Conservation (phyloP, 225 moss, liverwort and hornwort species). For the Lunularia cruciata region DNA sequence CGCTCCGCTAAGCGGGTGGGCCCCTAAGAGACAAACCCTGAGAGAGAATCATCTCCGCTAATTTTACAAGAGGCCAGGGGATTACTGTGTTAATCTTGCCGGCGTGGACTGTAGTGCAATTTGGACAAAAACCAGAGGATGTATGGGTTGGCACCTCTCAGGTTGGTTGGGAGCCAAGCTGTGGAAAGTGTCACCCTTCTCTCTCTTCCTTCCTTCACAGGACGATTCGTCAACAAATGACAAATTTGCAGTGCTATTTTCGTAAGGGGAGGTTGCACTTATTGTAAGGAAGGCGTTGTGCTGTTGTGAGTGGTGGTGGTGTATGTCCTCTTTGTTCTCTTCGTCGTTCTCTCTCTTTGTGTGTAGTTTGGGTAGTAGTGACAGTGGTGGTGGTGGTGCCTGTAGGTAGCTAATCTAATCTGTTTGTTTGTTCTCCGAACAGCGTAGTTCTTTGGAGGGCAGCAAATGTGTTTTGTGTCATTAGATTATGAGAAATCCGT, state of each 20-base stretch:
- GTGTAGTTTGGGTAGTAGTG: not conserved
- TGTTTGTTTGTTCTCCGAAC: too few relatives aligned
- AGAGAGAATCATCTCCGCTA: too few relatives aligned
- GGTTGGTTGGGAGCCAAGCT: not conserved
- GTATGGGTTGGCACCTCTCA: not conserved
- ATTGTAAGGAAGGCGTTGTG: too few relatives aligned
- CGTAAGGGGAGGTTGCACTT: conserved; percentile 2
- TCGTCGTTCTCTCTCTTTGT: not conserved
- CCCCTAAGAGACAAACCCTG: too few relatives aligned
- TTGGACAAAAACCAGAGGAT: not conserved
- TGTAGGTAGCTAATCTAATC: too few relatives aligned
- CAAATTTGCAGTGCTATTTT: not conserved
- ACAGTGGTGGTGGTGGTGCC: too few relatives aligned
- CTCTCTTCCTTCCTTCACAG: not conserved
- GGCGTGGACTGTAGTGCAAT: too few relatives aligned
- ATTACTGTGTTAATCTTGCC: too few relatives aligned
- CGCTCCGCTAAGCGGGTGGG: too few relatives aligned
- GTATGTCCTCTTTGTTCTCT: conserved; percentile 6
- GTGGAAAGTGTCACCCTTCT: not conserved
- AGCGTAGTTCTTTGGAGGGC: too few relatives aligned
- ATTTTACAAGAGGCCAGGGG: too few relatives aligned
- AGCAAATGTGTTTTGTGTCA: not conserved
- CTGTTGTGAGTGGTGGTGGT: not conserved
- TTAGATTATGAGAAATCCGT: not conserved
- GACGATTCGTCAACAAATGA: not conserved